A percentile compares a stretch with the other conserved stretches of the same genome.
These are phyloP conservation scores for Diaporthe nobilis DNA, from an alignment of 2,329 filamentous ascomycete species.

Conservation along the genomic window DNA sequence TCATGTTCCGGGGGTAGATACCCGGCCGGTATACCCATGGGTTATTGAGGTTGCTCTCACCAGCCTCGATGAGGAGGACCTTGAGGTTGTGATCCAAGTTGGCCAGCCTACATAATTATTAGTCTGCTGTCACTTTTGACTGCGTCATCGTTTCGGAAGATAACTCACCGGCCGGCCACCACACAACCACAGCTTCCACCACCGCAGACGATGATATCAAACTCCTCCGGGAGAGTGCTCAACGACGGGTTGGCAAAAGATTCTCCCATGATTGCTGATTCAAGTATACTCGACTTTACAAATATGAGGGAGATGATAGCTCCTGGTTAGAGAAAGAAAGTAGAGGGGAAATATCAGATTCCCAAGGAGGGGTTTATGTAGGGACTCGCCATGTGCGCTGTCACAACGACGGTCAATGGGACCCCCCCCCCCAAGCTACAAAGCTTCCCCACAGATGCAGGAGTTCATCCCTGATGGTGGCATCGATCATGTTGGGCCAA, in stretches of 20 bases:
- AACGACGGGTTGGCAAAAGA: conserved; percentile 35
- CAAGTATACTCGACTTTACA: neutral
- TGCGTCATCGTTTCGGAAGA: conserved; percentile 14
- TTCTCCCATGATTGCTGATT: conserved; percentile 38
- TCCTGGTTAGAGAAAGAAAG: neutral
- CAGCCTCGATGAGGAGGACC: conserved; percentile 79
- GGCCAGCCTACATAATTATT: conserved; percentile 69
- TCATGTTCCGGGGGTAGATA: conserved; percentile 84
- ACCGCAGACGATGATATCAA: conserved; percentile 85
- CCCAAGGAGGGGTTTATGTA: conserved; percentile 36
- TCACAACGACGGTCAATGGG: conserved; percentile 11
- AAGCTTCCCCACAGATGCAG: conserved; percentile 11
- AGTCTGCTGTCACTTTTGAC: conserved; percentile 41
- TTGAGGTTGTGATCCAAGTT: conserved; percentile 82
- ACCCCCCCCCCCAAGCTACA: neutral
- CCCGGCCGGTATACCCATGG: conserved; percentile 83
- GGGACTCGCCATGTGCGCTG: neutral
- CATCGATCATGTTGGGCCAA: conserved; percentile 19
- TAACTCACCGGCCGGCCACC: conserved; percentile 66
- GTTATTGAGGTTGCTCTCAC: conserved; percentile 82
- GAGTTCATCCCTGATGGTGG: conserved; percentile 30
- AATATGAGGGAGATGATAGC: neutral
- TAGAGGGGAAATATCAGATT: neutral
- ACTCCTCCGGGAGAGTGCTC: conserved; percentile 75
- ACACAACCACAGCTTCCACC: conserved; percentile 77